A percentile compares a stretch with the other conserved stretches of the same genome.
Conservation (phyloP, 495 filamentous ascomycete species). For the Articulospora tetracladia region DNA sequence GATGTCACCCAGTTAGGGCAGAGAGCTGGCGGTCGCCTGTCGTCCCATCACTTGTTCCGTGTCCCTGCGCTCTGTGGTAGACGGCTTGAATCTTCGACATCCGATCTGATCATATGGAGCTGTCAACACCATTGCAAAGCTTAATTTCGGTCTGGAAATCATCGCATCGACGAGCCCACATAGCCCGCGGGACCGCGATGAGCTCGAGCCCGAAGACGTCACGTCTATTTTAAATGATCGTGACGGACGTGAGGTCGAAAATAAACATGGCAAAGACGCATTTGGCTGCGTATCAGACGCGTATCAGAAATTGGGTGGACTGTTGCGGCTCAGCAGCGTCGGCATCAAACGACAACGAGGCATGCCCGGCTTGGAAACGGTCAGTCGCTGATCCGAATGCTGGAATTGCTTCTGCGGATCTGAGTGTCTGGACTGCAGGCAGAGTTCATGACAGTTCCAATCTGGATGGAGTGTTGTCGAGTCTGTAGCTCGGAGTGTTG, state of each 20-base stretch:
- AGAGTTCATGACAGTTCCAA: no score
- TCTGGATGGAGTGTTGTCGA: no score
- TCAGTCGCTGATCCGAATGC: no score
- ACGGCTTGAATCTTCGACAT: not conserved
- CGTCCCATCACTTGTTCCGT: not conserved
- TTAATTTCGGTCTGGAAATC: not conserved
- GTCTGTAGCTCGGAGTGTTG: not conserved
- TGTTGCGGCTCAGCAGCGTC: slow-evolving; percentile 15
- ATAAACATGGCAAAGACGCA: slow-evolving; percentile 7
- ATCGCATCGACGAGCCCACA: not conserved
- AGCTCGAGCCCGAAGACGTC: not conserved
- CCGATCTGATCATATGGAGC: not conserved
- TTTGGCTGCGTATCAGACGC: slow-evolving; percentile 17
- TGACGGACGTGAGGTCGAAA: not conserved
- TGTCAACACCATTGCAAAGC: not conserved
- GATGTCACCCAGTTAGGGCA: not conserved
- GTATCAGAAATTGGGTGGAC: slow-evolving; percentile 12
- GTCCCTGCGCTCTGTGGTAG: not conserved
- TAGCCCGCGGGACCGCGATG: not conserved
- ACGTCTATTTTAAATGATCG: not conserved
- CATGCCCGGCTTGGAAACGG: slow-evolving; percentile 1
- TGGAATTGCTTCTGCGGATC: no score
- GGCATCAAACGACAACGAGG: slow-evolving; percentile 5
- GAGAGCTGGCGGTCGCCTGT: not conserved
- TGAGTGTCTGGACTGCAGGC: no score